These are phyloP conservation scores for Elaeis guineensis DNA, from an alignment of 176 grass and related monocot genomes.

Conservation along the genomic window DNA sequence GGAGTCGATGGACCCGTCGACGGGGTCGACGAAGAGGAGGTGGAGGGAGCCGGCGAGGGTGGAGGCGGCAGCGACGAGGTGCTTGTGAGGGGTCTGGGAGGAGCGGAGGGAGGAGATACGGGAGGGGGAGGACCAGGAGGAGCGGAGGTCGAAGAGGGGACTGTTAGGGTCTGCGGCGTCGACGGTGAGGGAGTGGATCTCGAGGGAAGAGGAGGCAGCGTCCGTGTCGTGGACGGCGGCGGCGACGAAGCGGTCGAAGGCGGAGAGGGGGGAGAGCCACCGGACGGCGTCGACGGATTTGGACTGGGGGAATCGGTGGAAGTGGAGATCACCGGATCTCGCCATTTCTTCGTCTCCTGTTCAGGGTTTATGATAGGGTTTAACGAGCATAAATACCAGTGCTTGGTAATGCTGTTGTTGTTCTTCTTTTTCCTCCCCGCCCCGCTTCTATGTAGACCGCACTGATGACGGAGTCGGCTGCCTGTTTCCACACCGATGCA, in stretches of 20 bases:
- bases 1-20: slow-evolving; percentile 31
- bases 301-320: slow-evolving; percentile 45
- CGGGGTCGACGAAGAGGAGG: slow-evolving; percentile 28
- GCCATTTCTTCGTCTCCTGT: slow-evolving; percentile 18
- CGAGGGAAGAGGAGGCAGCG: slow-evolving; percentile 2
- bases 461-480: no score
- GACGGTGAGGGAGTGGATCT: slow-evolving; percentile 31
- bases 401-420: no score
- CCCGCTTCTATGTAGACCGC: no score
- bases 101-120: slow-evolving; percentile 50
- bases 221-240: slow-evolving; percentile 43
- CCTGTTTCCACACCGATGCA: no score
- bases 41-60: slow-evolving; percentile 38
- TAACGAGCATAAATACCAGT: neutral
- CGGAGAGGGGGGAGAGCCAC: slow-evolving; percentile 42
- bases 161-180: neutral
- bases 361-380: neutral
- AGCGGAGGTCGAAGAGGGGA: slow-evolving; percentile 13
- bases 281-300: slow-evolving; percentile 53
- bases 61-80: slow-evolving; percentile 28
- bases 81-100: slow-evolving; percentile 28
- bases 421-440: no score
- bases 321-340: slow-evolving; percentile 15
- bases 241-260: slow-evolving; percentile 40
- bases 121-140: slow-evolving; percentile 36